phyloP scores from a whole-genome alignment of 805 yeast genomes.

The Grigorovia jiainica region DNA sequence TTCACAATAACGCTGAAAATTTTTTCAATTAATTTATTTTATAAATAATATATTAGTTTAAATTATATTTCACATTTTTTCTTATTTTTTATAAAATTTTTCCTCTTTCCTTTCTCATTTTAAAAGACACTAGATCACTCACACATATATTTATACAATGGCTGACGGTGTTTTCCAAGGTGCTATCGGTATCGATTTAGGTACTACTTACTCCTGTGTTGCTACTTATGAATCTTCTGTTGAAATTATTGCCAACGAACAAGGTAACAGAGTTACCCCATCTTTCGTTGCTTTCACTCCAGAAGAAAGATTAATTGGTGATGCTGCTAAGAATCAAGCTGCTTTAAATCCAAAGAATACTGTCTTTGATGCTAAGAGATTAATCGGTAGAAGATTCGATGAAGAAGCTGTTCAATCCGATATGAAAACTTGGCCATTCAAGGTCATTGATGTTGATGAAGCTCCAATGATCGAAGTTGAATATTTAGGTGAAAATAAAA shows the following conservation, averaged over 20 bases:
- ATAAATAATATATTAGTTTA: neutral
- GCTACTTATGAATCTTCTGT: constrained; percentile 91
- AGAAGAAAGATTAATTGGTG: constrained; percentile 89
- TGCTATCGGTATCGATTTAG: constrained; percentile 97
- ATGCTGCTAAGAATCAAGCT: constrained; percentile 96
- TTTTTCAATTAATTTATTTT: neutral
- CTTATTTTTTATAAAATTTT: neutral
- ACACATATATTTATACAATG: constrained; percentile 43
- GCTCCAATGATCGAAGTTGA: constrained; percentile 79
- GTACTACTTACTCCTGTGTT: constrained; percentile 91
- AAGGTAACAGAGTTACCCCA: constrained; percentile 97
- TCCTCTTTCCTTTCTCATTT: neutral
- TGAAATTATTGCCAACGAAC: constrained; percentile 94
- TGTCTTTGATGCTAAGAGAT: constrained; percentile 85
- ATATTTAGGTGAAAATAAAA: constrained; percentile 75
- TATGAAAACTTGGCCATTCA: constrained; percentile 80
- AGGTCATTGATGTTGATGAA: constrained; percentile 59
- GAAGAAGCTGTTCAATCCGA: constrained; percentile 76
- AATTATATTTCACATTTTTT: neutral
- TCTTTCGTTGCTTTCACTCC: constrained; percentile 93
- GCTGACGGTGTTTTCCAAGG: constrained; percentile 99
- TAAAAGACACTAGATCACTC: constrained; percentile 24
- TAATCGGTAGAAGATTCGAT: constrained; percentile 79
- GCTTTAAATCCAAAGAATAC: constrained; percentile 89
- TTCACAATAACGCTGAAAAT: neutral